Percentiles rank a stretch among this genome's conserved stretches.
These are phyloP conservation scores for Chloroidium sp. DNA, from an alignment of 163 green algal genomes.

Conservation along the genomic window DNA sequence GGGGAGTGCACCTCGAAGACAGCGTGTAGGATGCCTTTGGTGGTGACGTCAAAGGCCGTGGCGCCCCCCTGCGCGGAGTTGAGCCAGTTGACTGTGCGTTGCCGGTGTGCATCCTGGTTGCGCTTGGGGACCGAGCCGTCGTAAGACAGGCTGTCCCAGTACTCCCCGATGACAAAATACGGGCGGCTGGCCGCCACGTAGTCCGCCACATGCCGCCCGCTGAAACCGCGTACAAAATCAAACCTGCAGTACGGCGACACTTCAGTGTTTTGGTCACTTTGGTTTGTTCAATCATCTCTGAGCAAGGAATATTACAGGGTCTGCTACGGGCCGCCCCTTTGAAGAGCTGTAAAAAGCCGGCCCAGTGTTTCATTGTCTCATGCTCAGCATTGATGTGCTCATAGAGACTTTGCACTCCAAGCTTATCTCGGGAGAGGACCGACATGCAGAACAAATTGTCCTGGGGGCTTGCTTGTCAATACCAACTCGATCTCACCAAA, in stretches of 20 bases:
- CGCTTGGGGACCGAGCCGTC: constrained; percentile 39
- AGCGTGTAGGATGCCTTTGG: constrained; percentile 62
- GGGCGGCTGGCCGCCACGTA: constrained; percentile 59
- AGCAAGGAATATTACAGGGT: no score
- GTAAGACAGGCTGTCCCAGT: constrained; percentile 65
- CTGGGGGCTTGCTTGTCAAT: no score
- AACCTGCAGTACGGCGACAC: constrained; percentile 16
- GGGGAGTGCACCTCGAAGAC: constrained; percentile 31
- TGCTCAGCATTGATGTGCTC: no score
- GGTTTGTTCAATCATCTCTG: no score
- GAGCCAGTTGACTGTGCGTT: constrained; percentile 76
- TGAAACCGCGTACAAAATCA: constrained; percentile 63
- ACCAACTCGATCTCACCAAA: no score
- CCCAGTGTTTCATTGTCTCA: no score
- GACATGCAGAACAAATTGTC: no score
- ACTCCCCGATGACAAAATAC: constrained; percentile 73
- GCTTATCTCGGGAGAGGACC: no score
- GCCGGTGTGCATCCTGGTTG: constrained; percentile 67
- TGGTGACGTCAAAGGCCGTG: constrained; percentile 76
- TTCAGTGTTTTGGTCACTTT: background rate
- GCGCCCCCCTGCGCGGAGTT: constrained; percentile 53
- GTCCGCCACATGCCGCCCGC: constrained; percentile 54
- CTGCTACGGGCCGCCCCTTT: no score
- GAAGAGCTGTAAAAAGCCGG: no score
- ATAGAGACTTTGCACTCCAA: no score